phyloP scores from a whole-genome alignment of 2,329 filamentous ascomycete species.

The Diaporthe destruens region DNA sequence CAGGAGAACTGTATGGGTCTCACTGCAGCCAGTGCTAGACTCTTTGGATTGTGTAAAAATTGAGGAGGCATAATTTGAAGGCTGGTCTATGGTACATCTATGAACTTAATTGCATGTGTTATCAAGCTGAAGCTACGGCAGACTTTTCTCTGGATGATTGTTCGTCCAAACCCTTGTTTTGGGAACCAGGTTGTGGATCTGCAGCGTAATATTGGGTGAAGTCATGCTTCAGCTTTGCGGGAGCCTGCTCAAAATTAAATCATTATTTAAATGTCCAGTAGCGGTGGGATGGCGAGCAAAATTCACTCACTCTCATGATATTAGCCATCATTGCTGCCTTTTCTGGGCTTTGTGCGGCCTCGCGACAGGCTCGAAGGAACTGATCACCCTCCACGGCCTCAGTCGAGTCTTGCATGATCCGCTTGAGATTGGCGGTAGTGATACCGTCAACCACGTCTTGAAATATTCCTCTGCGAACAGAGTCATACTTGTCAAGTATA shows the following conservation, averaged over 20 bases:
- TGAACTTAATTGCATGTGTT: not conserved
- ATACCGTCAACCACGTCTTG: conserved; percentile 21
- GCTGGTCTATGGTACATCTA: not conserved
- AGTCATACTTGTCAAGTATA: conserved; percentile 30
- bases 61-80: too few species aligned
- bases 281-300: fast-evolving
- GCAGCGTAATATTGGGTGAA: conserved; percentile 6
- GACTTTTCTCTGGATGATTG: not conserved
- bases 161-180: not conserved
- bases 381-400: not conserved
- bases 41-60: too few species aligned
- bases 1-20: too few species aligned
- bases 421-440: conserved; percentile 18
- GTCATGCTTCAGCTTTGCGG: conserved; percentile 21
- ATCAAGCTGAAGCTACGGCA: not conserved
- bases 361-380: conserved; percentile 11
- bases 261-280: not conserved
- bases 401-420: conserved; percentile 8
- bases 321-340: conserved; percentile 10
- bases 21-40: too few species aligned
- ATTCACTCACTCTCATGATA: not conserved
- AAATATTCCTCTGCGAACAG: conserved; percentile 27
- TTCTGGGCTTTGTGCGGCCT: conserved; percentile 3
- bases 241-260: not conserved
- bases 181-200: too few species aligned